phyloP scores from a whole-genome alignment of 2,329 filamentous ascomycete genomes.

The Colletotrichum eremochloae region DNA sequence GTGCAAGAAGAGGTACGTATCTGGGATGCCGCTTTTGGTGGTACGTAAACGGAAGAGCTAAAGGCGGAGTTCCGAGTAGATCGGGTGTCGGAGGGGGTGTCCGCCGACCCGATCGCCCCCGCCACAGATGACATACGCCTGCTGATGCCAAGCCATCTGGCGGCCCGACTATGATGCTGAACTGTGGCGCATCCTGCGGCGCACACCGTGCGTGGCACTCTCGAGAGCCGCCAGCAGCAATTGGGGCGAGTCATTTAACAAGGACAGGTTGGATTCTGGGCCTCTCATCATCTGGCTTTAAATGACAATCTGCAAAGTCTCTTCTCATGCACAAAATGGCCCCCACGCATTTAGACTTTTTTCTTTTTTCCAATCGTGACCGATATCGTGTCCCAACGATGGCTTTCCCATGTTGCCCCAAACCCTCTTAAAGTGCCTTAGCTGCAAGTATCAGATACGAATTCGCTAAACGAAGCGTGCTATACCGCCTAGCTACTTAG shows the following conservation, averaged over 20 bases:
- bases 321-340: slow-evolving; percentile 32
- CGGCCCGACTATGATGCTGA: slow-evolving; percentile 10
- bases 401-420: neutral
- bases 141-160: neutral
- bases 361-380: slow-evolving; percentile 18
- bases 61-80: neutral
- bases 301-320: slow-evolving; percentile 35
- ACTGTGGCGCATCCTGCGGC: no score
- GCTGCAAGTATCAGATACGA: neutral
- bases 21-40: slow-evolving; percentile 3
- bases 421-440: neutral
- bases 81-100: neutral
- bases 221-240: slow-evolving; percentile 2
- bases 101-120: slow-evolving; percentile 6
- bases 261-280: slow-evolving; percentile 10
- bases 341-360: slow-evolving; percentile 40
- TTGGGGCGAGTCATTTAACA: slow-evolving; percentile 33
- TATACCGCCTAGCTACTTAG: slow-evolving; percentile 34
- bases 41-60: slow-evolving; percentile 1
- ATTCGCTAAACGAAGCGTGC: slow-evolving; percentile 30
- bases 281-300: slow-evolving; percentile 26
- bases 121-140: neutral
- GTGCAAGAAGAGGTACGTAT: slow-evolving; percentile 11
- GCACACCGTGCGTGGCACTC: neutral
- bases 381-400: slow-evolving; percentile 24